Percentiles rank a stretch among this genome's conserved stretches.
These are phyloP conservation scores for Colletotrichum liriopes DNA, from an alignment of 2,329 filamentous ascomycete genomes.

Conservation along the genomic window DNA sequence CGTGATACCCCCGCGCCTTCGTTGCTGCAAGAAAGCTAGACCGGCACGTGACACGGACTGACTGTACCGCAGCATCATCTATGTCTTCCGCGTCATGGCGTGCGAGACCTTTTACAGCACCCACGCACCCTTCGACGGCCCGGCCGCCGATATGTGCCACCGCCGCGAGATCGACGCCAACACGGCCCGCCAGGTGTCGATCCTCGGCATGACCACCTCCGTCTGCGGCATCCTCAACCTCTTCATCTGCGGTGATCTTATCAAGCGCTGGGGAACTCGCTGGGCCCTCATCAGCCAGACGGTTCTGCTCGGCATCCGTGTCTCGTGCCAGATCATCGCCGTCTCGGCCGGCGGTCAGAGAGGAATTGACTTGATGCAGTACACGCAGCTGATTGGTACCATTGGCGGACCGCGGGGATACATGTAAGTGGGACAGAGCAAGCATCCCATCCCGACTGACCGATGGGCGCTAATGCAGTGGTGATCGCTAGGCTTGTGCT, in stretches of 20 bases:
- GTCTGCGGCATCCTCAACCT: slow-evolving; percentile 79
- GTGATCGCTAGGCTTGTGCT: slow-evolving; percentile 66
- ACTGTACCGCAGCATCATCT: slow-evolving; percentile 61
- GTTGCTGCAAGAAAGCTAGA: background rate
- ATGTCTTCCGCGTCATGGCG: slow-evolving; percentile 80
- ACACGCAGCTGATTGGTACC: slow-evolving; percentile 77
- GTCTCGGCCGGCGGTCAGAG: slow-evolving; percentile 72
- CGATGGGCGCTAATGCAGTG: background rate
- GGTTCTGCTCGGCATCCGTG: slow-evolving; percentile 74
- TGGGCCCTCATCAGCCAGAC: slow-evolving; percentile 75
- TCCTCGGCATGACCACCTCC: slow-evolving; percentile 78
- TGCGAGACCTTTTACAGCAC: slow-evolving; percentile 78
- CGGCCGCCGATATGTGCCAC: slow-evolving; percentile 68
- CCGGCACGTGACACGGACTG: background rate
- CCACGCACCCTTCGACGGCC: slow-evolving; percentile 65
- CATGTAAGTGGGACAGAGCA: slow-evolving; percentile 57
- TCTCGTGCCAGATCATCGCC: slow-evolving; percentile 75
- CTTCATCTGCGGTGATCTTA: slow-evolving; percentile 77
- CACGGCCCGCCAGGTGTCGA: slow-evolving; percentile 75
- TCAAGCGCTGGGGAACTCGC: slow-evolving; percentile 77
- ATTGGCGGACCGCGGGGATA: slow-evolving; percentile 80
- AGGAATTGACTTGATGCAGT: slow-evolving; percentile 79
- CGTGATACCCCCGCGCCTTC: slow-evolving; percentile 44
- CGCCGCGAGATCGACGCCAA: slow-evolving; percentile 75
- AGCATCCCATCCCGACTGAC: background rate